Base-by-base conservation (phyloP, 345 rosid genomes). In the Pugionium cornutum region DNA sequence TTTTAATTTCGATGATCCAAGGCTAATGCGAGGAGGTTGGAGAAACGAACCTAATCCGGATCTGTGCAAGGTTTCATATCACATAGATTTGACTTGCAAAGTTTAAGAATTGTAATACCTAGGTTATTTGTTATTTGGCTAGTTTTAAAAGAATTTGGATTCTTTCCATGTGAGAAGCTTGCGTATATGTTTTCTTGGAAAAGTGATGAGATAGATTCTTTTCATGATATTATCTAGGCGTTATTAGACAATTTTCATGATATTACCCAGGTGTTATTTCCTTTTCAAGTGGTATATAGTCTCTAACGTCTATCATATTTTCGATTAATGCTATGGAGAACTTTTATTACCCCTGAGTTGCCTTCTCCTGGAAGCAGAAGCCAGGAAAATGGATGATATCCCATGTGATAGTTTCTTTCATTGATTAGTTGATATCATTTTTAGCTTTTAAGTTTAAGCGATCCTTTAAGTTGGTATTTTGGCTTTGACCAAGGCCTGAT, bases 11-110 rank as follows among this genome's bases (percentile, higher is more conserved):
- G 89, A 89, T 55, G 97, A 92, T 76, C 64, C 78, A 18, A 86
- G 92, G 84, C 78, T 92, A 34, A 82, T 92, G 88, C 81, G 83
- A 32, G 98, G 98, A 63, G 92, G 92, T 66, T 89, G 98, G 98
- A 87, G 98, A 79, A 86, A 92, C 75, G 97, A 89, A 61, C 83
- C 89, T 43, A 82, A 87, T 80, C 82, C 95, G 47, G 86, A 92
- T 76, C 35, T 77, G 45, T 92, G 97, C 88, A 84, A 83, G 98
- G 98, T 92, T 64, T 73, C 69, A 10, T 60, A 61, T 60, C 8
- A 9, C 32, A 40, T 44, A 43, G 45, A 39, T 43, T 43, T 57
- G 25, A 6, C 28, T 48, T 25, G 0, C 64, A 64, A 40, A 27
- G 53, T 50, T 35, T 8, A 57, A 49, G 65, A 64, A 64, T 63